These are phyloP conservation scores for Rosa persica DNA, from an alignment of 306 rosid species.

Conservation along the genomic window DNA sequence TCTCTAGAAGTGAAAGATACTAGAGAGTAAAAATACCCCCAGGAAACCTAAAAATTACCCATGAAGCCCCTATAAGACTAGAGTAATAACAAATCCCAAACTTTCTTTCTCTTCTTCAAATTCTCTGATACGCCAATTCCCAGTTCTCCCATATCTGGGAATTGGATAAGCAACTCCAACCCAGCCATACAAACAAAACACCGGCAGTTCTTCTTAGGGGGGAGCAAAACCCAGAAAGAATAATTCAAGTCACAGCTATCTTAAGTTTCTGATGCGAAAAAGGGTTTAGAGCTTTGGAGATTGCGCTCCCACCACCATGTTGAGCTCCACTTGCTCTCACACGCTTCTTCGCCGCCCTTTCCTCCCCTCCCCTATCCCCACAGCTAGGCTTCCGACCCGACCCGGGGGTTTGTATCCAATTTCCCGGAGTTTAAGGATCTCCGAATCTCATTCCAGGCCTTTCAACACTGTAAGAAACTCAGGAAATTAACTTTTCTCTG, in stretches of 20 bases:
- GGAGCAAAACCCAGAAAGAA: no score
- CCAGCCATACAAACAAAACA: neutral
- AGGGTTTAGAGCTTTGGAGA: slow-evolving; percentile 19
- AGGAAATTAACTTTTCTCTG: neutral
- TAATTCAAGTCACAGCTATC: neutral
- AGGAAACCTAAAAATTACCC: neutral
- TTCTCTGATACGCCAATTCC: neutral
- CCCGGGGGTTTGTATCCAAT: slow-evolving; percentile 32
- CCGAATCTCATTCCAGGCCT: slow-evolving; percentile 44
- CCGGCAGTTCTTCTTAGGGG: no score
- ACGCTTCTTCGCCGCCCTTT: slow-evolving; percentile 50
- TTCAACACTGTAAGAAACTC: slow-evolving; percentile 36
- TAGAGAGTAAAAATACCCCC: neutral
- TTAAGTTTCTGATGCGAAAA: slow-evolving; percentile 28
- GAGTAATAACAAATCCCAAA: neutral
- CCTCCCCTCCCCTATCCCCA: slow-evolving; percentile 36
- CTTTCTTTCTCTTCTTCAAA: neutral
- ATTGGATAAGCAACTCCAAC: neutral
- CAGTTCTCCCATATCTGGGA: slow-evolving; percentile 10
- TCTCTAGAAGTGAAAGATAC: neutral
- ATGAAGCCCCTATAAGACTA: neutral
- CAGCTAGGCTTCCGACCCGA: slow-evolving; percentile 44
- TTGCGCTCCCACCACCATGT: slow-evolving; percentile 45
- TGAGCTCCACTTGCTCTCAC: slow-evolving; percentile 56
- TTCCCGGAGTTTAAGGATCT: slow-evolving; percentile 58